Conservation (phyloP, 345 rosid species). For the Arabidopsis thaliana region DNA sequence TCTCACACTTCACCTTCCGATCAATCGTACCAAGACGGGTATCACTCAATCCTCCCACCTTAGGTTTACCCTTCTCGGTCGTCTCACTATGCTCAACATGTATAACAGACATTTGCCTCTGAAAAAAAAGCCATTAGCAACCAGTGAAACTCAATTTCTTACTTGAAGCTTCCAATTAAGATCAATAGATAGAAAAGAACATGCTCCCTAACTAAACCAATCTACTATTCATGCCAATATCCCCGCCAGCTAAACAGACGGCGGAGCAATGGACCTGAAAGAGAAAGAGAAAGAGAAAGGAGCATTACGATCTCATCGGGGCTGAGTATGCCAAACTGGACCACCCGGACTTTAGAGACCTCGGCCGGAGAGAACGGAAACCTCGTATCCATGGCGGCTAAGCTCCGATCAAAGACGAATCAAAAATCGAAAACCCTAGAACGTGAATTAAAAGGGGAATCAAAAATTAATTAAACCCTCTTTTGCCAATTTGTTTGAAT, state of each 20-base stretch:
- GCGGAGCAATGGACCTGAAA: constrained; percentile 33
- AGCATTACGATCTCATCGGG: constrained; percentile 92
- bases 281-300: constrained; percentile 27
- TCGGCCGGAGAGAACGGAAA: constrained; percentile 94
- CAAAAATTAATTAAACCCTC: neutral
- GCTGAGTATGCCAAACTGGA: constrained; percentile 94
- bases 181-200: neutral
- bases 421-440: constrained; percentile 40
- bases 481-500: constrained; percentile 24
- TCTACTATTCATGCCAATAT: neutral
- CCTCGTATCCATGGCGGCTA: constrained; percentile 61
- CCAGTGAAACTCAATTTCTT: neutral
- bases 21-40: constrained; percentile 88
- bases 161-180: neutral
- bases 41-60: constrained; percentile 85
- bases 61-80: constrained; percentile 90
- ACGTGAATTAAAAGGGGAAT: neutral
- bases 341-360: constrained; percentile 85
- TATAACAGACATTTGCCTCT: constrained; percentile 98
- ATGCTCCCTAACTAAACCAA: constrained; percentile 1
- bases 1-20: constrained; percentile 88
- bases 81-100: constrained; percentile 91
- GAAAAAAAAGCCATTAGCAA: constrained; percentile 34
- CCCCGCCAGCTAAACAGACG: constrained; percentile 30
- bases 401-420: constrained; percentile 41